Percentiles rank a stretch among this genome's conserved stretches.
Conservation (phyloP, 768 basidiomycete genomes). For the Tricholoma furcatifolium region DNA sequence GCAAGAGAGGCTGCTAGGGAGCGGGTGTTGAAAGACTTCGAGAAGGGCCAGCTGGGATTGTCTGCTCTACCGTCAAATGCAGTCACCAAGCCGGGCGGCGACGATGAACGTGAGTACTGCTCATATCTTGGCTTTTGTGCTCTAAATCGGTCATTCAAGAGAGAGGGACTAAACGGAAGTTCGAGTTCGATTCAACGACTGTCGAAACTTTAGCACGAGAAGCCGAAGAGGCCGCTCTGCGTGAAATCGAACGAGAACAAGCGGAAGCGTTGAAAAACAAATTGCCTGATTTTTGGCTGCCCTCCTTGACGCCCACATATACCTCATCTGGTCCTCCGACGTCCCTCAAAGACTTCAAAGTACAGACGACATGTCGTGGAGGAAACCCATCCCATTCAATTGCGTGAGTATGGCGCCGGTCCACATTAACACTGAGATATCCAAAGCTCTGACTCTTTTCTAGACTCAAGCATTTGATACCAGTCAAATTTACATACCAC, state of each 20-base stretch:
- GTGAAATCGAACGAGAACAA: slow-evolving; percentile 81
- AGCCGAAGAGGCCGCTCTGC: slow-evolving; percentile 87
- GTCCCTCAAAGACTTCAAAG: slow-evolving; percentile 75
- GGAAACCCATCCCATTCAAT: slow-evolving; percentile 77
- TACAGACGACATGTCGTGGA: slow-evolving; percentile 87
- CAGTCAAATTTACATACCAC: slow-evolving; percentile 75
- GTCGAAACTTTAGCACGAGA: slow-evolving; percentile 72
- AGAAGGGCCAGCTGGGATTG: slow-evolving; percentile 78
- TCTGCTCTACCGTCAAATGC: slow-evolving; percentile 42
- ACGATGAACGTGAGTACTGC: slow-evolving; percentile 32
- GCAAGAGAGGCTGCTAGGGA: slow-evolving; percentile 78
- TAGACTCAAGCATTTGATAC: slow-evolving; percentile 80
- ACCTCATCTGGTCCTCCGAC: slow-evolving; percentile 57
- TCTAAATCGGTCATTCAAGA: slow-evolving; percentile 30
- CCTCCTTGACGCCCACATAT: slow-evolving; percentile 86
- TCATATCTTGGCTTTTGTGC: background rate
- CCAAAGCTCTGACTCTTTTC: background rate
- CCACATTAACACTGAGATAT: background rate
- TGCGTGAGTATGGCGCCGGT: slow-evolving; percentile 47
- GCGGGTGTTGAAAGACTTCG: slow-evolving; percentile 87
- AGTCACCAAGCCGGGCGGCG: slow-evolving; percentile 35
- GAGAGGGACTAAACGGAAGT: slow-evolving; percentile 77
- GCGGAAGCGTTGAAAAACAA: slow-evolving; percentile 83
- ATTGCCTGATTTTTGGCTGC: slow-evolving; percentile 97
- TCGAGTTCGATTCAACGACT: slow-evolving; percentile 72